Evolutionary conservation across 805 yeast species (phyloP).

Genomic region (Cyberlindnera meyerae): DNA sequence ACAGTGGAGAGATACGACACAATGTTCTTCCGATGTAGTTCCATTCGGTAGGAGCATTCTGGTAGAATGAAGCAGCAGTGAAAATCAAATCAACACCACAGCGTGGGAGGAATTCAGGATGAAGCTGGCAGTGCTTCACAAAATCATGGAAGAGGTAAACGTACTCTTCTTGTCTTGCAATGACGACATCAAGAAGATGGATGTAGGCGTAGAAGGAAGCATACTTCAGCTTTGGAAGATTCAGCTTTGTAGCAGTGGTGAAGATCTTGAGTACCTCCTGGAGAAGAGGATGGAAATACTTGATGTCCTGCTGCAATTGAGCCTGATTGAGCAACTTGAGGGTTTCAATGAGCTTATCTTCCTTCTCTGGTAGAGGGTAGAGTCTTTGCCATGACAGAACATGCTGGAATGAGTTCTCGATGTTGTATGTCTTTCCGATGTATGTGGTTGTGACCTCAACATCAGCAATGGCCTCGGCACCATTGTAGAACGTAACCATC

Average conservation of each 20-base stretch:
- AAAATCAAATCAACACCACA: constrained; percentile 48
- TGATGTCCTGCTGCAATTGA: constrained; percentile 49
- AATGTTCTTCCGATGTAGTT: constrained; percentile 57
- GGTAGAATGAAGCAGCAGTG: constrained; percentile 42
- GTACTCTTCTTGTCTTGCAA: constrained; percentile 64
- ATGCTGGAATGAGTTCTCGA: constrained; percentile 49
- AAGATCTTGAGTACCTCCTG: constrained; percentile 34
- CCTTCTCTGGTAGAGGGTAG: constrained; percentile 33
- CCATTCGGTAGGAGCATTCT: constrained; percentile 52
- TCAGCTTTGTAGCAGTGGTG: constrained; percentile 19
- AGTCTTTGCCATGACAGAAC: constrained; percentile 49
- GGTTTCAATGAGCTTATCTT: constrained; percentile 41
- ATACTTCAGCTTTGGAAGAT: constrained; percentile 25
- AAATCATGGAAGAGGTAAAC: constrained; percentile 52
- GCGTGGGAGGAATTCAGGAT: constrained; percentile 34
- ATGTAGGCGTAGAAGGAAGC: constrained; percentile 52
- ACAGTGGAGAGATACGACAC: constrained; percentile 52
- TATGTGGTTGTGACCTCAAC: constrained; percentile 56
- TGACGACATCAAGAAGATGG: constrained; percentile 54
- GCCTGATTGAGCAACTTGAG: constrained; percentile 49
- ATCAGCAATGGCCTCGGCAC: constrained; percentile 34
- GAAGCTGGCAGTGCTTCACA: constrained; percentile 27
- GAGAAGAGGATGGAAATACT: constrained; percentile 57
- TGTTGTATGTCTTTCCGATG: constrained; percentile 62
- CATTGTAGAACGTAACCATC: constrained; percentile 40